Evolutionary conservation across 495 filamentous ascomycete genomes (phyloP).

Genomic region (Penicillium riverlandense): DNA sequence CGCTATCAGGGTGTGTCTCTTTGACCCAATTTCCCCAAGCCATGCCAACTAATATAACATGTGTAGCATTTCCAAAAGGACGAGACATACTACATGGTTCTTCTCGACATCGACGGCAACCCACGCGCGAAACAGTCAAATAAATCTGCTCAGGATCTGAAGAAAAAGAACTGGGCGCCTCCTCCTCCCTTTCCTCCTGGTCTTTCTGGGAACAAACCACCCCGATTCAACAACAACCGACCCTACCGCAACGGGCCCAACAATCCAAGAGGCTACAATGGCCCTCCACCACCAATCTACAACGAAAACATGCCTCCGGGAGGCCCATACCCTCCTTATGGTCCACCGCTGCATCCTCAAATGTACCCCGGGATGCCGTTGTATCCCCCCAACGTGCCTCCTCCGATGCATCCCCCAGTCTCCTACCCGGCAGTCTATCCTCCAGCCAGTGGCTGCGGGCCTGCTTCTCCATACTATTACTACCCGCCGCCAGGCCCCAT

Average conservation of each 20-base stretch:
- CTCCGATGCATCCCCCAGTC: neutral
- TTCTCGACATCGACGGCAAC: neutral
- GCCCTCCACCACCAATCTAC: neutral
- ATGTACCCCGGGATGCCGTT: neutral
- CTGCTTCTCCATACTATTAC: neutral
- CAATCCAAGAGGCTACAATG: neutral
- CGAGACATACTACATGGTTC: slow-evolving; percentile 3
- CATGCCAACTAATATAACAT: neutral
- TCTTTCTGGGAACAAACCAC: neutral
- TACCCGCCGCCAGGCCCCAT: neutral
- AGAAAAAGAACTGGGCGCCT: too few species aligned
- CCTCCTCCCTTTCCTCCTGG: too few species aligned
- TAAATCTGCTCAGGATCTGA: too few species aligned
- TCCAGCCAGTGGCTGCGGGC: neutral
- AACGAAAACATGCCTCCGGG: too few species aligned
- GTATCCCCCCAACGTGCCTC: neutral
- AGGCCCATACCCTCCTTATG: neutral
- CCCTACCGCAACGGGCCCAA: neutral
- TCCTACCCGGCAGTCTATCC: neutral
- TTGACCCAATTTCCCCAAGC: neutral
- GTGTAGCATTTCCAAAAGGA: slow-evolving; percentile 11
- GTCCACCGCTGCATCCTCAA: neutral
- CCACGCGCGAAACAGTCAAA: neutral
- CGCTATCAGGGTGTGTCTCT: slow-evolving; percentile 12
- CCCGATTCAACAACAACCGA: neutral